These are phyloP conservation scores for Nannizzia gypsea DNA, from an alignment of 2,329 filamentous ascomycete species.

Conservation along the genomic window DNA sequence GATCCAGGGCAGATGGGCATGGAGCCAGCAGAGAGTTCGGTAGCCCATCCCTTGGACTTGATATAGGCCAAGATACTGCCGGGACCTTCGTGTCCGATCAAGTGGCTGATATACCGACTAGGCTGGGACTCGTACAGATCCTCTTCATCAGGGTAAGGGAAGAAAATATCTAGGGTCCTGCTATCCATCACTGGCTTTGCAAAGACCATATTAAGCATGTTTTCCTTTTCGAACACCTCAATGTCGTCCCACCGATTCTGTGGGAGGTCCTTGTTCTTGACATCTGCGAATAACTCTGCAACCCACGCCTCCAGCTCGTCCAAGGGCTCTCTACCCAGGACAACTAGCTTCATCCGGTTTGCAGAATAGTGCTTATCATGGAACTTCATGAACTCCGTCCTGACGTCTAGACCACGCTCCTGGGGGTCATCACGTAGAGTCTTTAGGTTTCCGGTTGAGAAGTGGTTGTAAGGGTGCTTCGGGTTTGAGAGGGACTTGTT, in stretches of 20 bases:
- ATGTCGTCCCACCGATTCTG: conserved; percentile 56
- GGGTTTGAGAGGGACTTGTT: conserved; percentile 81
- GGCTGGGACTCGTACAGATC: conserved; percentile 67
- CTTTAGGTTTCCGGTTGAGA: conserved; percentile 80
- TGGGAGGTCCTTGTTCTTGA: conserved; percentile 69
- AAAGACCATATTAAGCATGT: conserved; percentile 62
- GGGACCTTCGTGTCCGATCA: conserved; percentile 85
- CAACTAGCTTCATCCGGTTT: conserved; percentile 84
- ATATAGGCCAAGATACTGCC: conserved; percentile 84
- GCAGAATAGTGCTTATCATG: conserved; percentile 83
- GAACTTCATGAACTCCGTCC: conserved; percentile 86
- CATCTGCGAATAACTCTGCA: conserved; percentile 65
- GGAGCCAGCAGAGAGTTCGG: conserved; percentile 65
- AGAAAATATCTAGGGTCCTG: conserved; percentile 64
- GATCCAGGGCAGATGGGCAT: conserved; percentile 68
- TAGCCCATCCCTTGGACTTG: conserved; percentile 84
- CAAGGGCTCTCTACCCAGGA: conserved; percentile 68
- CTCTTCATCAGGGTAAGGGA: conserved; percentile 79
- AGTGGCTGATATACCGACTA: conserved; percentile 71
- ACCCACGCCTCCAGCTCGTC: conserved; percentile 78
- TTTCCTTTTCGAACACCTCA: conserved; percentile 46
- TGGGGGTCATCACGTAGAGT: conserved; percentile 75
- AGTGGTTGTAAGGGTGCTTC: conserved; percentile 78
- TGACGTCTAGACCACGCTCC: conserved; percentile 66
- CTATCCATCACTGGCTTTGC: conserved; percentile 88